These are phyloP conservation scores for Dioszegia crocea DNA, from an alignment of 768 basidiomycete genomes.

Conservation along the genomic window DNA sequence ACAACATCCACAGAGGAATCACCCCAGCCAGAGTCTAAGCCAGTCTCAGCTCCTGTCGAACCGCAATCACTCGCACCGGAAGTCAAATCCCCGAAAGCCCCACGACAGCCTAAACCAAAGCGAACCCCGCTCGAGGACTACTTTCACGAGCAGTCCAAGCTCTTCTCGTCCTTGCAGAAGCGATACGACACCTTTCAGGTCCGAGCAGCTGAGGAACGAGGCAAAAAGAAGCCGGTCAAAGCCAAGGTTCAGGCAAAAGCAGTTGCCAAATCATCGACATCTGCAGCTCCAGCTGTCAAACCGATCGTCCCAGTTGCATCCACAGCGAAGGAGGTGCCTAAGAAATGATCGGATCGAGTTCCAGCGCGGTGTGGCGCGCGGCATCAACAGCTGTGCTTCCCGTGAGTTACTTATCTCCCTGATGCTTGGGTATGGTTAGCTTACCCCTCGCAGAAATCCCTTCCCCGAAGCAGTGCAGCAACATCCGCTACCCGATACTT, in stretches of 20 bases:
- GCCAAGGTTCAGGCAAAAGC: not conserved
- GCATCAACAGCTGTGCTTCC: not conserved
- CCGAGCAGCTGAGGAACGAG: slow-evolving; percentile 18
- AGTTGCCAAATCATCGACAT: not conserved
- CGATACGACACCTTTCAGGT: slow-evolving; percentile 27
- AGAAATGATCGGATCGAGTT: slow-evolving; percentile 11
- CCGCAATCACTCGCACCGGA: no score
- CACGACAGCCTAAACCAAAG: not conserved
- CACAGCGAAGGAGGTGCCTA: not conserved
- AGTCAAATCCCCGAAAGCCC: not conserved
- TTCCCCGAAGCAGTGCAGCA: not conserved
- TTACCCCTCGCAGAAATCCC: not conserved
- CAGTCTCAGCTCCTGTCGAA: no score
- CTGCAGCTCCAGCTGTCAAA: not conserved
- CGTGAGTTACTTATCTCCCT: not conserved
- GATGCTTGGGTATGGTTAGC: not conserved
- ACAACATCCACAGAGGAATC: not conserved
- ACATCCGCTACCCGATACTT: not conserved
- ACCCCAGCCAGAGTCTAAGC: not conserved
- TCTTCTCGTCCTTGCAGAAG: slow-evolving; percentile 26
- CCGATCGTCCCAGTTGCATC: not conserved
- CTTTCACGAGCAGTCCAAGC: slow-evolving; percentile 32
- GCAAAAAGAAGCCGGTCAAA: slow-evolving; percentile 6
- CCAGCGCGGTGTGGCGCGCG: not conserved
- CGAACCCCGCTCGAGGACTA: slow-evolving; percentile 24